These are phyloP conservation scores for Pichia sp. DNA, from an alignment of 1,139 yeast species.

Conservation along the genomic window DNA sequence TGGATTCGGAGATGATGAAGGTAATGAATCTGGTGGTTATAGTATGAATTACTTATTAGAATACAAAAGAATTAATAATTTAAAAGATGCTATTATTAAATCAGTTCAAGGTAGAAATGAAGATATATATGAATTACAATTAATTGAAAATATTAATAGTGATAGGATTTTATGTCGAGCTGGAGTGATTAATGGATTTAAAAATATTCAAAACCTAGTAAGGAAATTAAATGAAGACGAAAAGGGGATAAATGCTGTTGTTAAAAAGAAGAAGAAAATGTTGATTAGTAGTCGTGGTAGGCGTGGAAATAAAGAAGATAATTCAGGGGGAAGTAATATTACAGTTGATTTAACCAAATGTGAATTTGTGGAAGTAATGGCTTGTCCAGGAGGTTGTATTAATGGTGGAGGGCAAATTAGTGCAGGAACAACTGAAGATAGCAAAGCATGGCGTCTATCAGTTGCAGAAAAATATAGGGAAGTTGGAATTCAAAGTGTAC, in stretches of 20 bases:
- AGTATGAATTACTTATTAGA: conserved; percentile 44
- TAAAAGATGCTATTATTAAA: conserved; percentile 18
- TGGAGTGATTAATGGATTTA: conserved; percentile 83
- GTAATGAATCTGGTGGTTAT: conserved; percentile 90
- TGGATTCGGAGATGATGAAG: conserved; percentile 63
- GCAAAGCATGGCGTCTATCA: conserved; percentile 57
- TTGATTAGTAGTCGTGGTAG: background rate
- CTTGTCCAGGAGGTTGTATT: conserved; percentile 96
- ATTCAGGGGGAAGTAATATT: conserved; percentile 25
- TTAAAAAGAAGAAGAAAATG: conserved; percentile 28
- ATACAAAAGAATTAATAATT: background rate
- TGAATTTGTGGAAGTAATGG: conserved; percentile 93
- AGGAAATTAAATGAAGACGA: conserved; percentile 52
- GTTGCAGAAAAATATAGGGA: conserved; percentile 37
- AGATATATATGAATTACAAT: conserved; percentile 66
- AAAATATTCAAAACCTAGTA: conserved; percentile 90
- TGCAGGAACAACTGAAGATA: conserved; percentile 44
- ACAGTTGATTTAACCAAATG: conserved; percentile 51
- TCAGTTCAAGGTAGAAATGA: conserved; percentile 59
- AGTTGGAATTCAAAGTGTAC: too few relatives aligned
- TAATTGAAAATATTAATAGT: conserved; percentile 31
- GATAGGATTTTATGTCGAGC: conserved; percentile 49
- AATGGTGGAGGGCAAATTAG: conserved; percentile 97
- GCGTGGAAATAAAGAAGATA: background rate
- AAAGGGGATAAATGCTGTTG: background rate